Evolutionary conservation across 2,329 filamentous ascomycete species (phyloP).

Genomic region (Waltergamsia citrina): DNA sequence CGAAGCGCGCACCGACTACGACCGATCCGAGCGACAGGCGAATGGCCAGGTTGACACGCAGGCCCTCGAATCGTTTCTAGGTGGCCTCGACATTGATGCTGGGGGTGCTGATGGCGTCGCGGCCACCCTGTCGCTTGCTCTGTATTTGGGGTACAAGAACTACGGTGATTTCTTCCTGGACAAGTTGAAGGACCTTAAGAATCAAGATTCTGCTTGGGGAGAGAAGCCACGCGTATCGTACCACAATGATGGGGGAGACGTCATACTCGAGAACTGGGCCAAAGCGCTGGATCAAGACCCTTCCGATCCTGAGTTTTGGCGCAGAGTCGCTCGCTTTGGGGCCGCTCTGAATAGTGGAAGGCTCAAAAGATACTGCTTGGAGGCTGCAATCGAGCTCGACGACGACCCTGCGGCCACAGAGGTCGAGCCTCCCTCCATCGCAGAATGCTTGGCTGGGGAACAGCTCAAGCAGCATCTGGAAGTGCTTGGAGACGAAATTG

Average conservation of each 20-base stretch:
- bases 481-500: constrained; percentile 43
- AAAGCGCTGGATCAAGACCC: constrained; percentile 55
- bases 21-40: constrained; percentile 53
- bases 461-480: constrained; percentile 47
- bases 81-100: constrained; percentile 44
- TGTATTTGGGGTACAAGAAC: constrained; percentile 94
- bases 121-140: constrained; percentile 76
- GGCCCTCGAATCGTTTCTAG: constrained; percentile 35
- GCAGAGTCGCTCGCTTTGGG: constrained; percentile 47
- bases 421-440: constrained; percentile 52
- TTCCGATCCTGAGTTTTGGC: constrained; percentile 59
- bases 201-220: constrained; percentile 43
- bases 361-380: constrained; percentile 52
- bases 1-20: constrained; percentile 78
- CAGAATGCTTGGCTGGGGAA: constrained; percentile 54
- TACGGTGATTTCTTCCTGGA: constrained; percentile 90
- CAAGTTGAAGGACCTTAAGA: constrained; percentile 20
- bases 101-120: constrained; percentile 63
- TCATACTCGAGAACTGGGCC: constrained; percentile 46
- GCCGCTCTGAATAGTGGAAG: constrained; percentile 47
- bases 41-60: constrained; percentile 30
- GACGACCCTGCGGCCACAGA: constrained; percentile 55
- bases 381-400: constrained; percentile 57
- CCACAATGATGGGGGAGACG: constrained; percentile 22
- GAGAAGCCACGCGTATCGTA: constrained; percentile 15